These are phyloP conservation scores for Prunella vulgaris DNA, from an alignment of 257 asterid genomes.

Conservation along the genomic window DNA sequence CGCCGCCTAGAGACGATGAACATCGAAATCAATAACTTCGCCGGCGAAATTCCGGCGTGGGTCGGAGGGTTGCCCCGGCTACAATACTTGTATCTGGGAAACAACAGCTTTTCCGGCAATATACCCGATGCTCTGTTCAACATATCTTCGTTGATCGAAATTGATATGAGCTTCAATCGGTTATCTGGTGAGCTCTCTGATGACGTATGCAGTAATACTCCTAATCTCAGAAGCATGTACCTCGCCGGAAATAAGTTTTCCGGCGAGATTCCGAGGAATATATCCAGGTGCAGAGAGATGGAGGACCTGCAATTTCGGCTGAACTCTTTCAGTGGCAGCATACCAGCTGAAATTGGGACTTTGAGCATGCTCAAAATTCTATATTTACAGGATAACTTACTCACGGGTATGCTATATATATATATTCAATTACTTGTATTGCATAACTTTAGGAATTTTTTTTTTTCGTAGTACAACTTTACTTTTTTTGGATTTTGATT, in stretches of 20 bases:
- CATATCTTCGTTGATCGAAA: neutral
- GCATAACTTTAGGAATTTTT: neutral
- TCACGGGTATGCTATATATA: neutral
- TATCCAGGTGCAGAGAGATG: neutral
- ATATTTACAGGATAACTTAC: neutral
- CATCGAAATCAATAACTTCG: neutral
- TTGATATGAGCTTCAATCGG: neutral
- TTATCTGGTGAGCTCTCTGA: neutral
- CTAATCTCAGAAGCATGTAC: neutral
- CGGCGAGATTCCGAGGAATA: neutral
- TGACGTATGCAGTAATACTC: neutral
- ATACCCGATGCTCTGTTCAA: neutral
- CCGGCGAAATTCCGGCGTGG: conserved; percentile 18
- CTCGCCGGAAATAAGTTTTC: neutral
- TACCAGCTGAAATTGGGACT: conserved; percentile 3
- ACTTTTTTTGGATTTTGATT: too few relatives aligned
- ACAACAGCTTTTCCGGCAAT: conserved; percentile 9
- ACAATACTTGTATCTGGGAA: neutral
- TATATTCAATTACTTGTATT: neutral
- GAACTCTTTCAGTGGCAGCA: neutral
- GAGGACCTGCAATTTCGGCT: neutral
- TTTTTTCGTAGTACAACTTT: too few relatives aligned
- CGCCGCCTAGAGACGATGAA: neutral
- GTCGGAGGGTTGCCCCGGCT: neutral
- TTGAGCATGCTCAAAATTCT: neutral